phyloP scores from a whole-genome alignment of 192 early-diverging fungal species.

The Entomortierella chlamydospora region DNA sequence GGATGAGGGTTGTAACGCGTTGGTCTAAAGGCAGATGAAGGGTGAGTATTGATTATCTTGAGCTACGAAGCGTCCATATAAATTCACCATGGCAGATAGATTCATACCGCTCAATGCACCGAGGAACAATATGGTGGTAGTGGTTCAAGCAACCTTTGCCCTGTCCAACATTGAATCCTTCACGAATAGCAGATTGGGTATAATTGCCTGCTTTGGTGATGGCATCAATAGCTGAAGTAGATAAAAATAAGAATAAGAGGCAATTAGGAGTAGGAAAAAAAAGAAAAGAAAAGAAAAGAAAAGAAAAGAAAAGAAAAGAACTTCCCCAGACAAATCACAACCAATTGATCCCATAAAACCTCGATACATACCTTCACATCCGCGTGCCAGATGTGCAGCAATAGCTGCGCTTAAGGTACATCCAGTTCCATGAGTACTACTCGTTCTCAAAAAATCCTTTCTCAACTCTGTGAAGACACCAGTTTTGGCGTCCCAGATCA shows the following conservation, averaged over 20 bases:
- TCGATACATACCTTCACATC: conserved; percentile 51
- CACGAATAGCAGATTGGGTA: conserved; percentile 73
- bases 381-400: conserved; percentile 73
- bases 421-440: conserved; percentile 88
- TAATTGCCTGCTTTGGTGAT: conserved; percentile 68
- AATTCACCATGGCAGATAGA: neutral
- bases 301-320: too few relatives aligned
- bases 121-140: conserved; percentile 62
- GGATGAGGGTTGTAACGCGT: conserved; percentile 60
- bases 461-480: conserved; percentile 57
- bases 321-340: too few relatives aligned
- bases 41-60: neutral
- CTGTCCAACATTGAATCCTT: conserved; percentile 68
- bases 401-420: conserved; percentile 90
- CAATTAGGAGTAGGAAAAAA: conserved; percentile 1
- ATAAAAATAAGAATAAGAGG: neutral
- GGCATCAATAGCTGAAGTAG: conserved; percentile 61
- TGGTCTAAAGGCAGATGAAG: conserved; percentile 29
- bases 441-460: conserved; percentile 71
- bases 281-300: neutral
- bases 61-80: too few relatives aligned
- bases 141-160: conserved; percentile 86
- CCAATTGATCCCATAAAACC: neutral
- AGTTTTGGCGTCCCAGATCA: conserved; percentile 65
- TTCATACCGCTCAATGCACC: conserved; percentile 58